Conservation (phyloP, 1,284 basidiomycete genomes). For the Apiotrichum sp. region DNA sequence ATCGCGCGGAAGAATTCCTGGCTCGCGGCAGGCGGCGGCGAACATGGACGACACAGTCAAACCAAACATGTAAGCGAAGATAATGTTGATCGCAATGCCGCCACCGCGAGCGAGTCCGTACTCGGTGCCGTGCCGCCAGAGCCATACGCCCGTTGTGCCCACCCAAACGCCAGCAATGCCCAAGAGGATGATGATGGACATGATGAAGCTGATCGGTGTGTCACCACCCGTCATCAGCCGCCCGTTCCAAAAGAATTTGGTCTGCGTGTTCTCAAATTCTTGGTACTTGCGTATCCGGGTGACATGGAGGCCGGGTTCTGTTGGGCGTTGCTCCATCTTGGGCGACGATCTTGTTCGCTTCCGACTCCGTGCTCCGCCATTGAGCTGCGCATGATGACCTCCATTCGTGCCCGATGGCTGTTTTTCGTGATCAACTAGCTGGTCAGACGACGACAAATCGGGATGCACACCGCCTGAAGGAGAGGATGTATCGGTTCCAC, state of each 20-base stretch:
- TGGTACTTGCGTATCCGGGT: slow-evolving; percentile 51
- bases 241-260: slow-evolving; percentile 62
- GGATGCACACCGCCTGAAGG: slow-evolving; percentile 9
- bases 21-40: slow-evolving; percentile 68
- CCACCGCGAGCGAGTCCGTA: slow-evolving; percentile 68
- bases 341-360: slow-evolving; percentile 1
- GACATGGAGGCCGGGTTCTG: background rate
- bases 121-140: slow-evolving; percentile 69
- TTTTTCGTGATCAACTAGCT: slow-evolving; percentile 11
- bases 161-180: slow-evolving; percentile 71
- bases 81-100: slow-evolving; percentile 68
- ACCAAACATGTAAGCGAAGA: slow-evolving; percentile 49
- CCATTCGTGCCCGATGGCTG: background rate
- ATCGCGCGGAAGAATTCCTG: slow-evolving; percentile 75
- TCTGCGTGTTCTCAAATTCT: slow-evolving; percentile 61
- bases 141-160: slow-evolving; percentile 75
- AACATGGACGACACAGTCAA: slow-evolving; percentile 33
- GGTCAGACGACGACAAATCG: slow-evolving; percentile 14
- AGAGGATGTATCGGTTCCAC: slow-evolving; percentile 9
- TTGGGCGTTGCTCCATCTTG: background rate
- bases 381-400: background rate
- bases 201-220: slow-evolving; percentile 67
- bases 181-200: slow-evolving; percentile 58
- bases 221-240: slow-evolving; percentile 76
- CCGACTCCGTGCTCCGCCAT: background rate